These are phyloP conservation scores for Claviceps paspali DNA, from an alignment of 2,329 filamentous ascomycete species.

Conservation along the genomic window DNA sequence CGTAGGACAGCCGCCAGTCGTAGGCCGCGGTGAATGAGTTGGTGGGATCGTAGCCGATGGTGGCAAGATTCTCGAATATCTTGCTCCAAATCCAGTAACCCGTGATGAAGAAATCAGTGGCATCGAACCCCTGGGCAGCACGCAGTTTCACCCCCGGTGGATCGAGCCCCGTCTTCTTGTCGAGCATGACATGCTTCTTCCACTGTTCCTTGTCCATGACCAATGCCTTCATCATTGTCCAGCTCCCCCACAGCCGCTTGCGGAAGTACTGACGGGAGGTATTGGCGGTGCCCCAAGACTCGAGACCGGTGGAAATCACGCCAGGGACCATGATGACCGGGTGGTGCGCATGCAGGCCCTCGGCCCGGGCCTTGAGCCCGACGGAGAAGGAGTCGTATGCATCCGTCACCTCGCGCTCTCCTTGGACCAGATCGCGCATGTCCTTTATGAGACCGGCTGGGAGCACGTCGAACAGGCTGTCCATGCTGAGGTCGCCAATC, in stretches of 20 bases:
- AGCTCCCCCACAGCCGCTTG: constrained; percentile 90
- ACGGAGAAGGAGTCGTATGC: constrained; percentile 91
- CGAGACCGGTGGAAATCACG: constrained; percentile 91
- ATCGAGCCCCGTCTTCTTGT: constrained; percentile 80
- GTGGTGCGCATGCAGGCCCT: constrained; percentile 70
- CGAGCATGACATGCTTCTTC: constrained; percentile 96
- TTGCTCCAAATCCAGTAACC: constrained; percentile 99
- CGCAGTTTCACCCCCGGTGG: constrained; percentile 80
- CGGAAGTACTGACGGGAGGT: constrained; percentile 80
- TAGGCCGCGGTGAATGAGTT: constrained; percentile 58
- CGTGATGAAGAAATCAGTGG: constrained; percentile 85
- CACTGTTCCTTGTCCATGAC: constrained; percentile 86
- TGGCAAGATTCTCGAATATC: constrained; percentile 91
- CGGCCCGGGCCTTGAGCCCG: constrained; percentile 63
- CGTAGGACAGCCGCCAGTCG: constrained; percentile 87
- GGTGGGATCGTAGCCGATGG: constrained; percentile 84
- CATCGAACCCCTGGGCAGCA: constrained; percentile 91
- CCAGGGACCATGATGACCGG: constrained; percentile 95
- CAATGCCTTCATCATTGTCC: constrained; percentile 96
- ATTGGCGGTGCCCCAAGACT: constrained; percentile 89
- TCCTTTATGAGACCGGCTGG: constrained; percentile 77
- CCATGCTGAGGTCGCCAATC: constrained; percentile 61
- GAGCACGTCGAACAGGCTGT: constrained; percentile 72
- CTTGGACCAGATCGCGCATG: constrained; percentile 71
- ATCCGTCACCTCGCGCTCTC: constrained; percentile 67